phyloP scores from a whole-genome alignment of 2,329 filamentous ascomycete genomes.

The Rutstroemia sp. region DNA sequence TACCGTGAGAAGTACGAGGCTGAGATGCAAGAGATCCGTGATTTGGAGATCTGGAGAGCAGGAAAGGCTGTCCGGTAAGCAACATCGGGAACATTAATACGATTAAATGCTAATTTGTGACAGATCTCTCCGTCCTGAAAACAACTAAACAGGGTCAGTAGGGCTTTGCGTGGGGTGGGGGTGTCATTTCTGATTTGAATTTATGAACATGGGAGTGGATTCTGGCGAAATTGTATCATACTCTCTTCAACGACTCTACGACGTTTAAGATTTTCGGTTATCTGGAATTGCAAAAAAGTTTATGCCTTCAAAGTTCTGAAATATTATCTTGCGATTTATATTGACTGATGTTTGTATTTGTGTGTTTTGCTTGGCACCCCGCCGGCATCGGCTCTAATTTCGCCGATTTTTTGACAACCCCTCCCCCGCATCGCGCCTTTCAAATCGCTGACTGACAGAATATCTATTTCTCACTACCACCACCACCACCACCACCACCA shows the following conservation, averaged over 20 bases:
- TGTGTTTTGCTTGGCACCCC: background rate
- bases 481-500: background rate
- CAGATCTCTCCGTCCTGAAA: conserved; percentile 75
- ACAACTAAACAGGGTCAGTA: conserved; percentile 49
- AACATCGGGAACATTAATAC: conserved; percentile 1
- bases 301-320: conserved; percentile 15
- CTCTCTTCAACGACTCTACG: conserved; percentile 16
- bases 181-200: conserved; percentile 18
- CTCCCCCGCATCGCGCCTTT: background rate
- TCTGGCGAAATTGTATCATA: conserved; percentile 31
- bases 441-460: background rate
- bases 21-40: conserved; percentile 97
- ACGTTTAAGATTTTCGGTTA: conserved; percentile 22
- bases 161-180: conserved; percentile 8
- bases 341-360: background rate
- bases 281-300: conserved; percentile 29
- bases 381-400: conserved; percentile 1
- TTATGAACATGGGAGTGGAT: background rate
- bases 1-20: conserved; percentile 97
- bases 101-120: conserved; percentile 13
- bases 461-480: background rate
- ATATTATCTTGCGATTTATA: background rate
- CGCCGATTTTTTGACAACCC: background rate
- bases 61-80: conserved; percentile 89
- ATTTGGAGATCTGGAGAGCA: conserved; percentile 97